These are phyloP conservation scores for Rhodofomes roseus DNA, from an alignment of 1,284 basidiomycete species.

Conservation along the genomic window DNA sequence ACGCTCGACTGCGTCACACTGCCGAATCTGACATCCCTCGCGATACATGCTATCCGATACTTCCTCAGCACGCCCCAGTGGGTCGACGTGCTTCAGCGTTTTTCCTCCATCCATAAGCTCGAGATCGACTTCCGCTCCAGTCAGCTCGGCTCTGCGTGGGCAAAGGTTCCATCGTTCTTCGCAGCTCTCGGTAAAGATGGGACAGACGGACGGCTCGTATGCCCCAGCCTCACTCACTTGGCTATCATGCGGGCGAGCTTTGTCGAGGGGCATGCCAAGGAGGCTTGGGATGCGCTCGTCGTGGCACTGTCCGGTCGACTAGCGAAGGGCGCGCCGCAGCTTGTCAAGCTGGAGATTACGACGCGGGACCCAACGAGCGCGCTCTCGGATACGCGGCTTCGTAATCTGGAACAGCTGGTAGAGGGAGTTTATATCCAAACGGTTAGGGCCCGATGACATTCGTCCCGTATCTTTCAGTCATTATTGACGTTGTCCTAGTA, in stretches of 20 bases:
- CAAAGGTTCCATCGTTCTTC: background rate
- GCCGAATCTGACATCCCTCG: background rate
- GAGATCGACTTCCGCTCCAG: conserved; percentile 2
- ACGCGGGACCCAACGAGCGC: background rate
- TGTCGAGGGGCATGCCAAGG: background rate
- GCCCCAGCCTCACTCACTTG: background rate
- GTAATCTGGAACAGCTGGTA: background rate
- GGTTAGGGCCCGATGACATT: background rate
- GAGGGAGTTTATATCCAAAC: background rate
- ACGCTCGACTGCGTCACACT: background rate
- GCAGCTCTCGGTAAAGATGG: background rate
- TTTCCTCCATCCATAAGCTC: background rate
- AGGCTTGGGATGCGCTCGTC: background rate
- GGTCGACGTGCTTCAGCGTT: background rate
- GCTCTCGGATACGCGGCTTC: background rate
- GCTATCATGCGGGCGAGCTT: background rate
- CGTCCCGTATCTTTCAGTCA: background rate
- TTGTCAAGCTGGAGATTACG: background rate
- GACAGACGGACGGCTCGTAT: background rate
- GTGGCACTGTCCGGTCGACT: background rate
- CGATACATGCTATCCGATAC: background rate
- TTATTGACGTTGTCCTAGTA: too few relatives aligned
- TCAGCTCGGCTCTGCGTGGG: background rate
- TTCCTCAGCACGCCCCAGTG: background rate
- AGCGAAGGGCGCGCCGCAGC: background rate